Percentiles rank a stretch among this genome's conserved stretches.
Conservation (phyloP, 768 basidiomycete genomes). For the Sutorius australiensis region DNA sequence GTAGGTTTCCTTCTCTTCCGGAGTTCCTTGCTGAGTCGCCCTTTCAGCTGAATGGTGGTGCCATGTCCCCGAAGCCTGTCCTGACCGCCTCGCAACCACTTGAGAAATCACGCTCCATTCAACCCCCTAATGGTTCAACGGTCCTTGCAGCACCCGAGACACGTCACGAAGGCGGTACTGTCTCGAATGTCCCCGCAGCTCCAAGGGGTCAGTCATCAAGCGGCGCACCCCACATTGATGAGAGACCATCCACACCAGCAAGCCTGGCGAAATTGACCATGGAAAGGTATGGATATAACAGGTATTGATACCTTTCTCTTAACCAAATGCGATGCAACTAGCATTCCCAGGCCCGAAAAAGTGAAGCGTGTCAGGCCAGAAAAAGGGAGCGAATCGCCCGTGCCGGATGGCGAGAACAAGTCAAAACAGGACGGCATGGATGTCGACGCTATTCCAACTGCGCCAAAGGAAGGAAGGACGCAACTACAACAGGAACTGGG, state of each 20-base stretch:
- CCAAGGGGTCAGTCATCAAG: constrained; percentile 53
- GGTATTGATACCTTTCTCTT: neutral
- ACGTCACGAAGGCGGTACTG: constrained; percentile 32
- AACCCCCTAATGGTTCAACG: constrained; percentile 40
- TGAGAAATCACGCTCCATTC: constrained; percentile 29
- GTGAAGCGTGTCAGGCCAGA: constrained; percentile 55
- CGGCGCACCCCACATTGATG: constrained; percentile 25
- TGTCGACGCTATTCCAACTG: constrained; percentile 24
- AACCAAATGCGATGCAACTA: constrained; percentile 26
- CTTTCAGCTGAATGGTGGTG: constrained; percentile 25
- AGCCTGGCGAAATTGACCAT: constrained; percentile 55
- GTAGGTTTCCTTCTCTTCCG: constrained; percentile 17
- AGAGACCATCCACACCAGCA: constrained; percentile 30
- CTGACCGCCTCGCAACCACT: constrained; percentile 30
- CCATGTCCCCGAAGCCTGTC: constrained; percentile 27
- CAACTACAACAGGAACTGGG: constrained; percentile 18
- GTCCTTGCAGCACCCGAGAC: constrained; percentile 30
- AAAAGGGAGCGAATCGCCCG: constrained; percentile 35
- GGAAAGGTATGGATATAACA: constrained; percentile 49
- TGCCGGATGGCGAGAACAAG: constrained; percentile 29
- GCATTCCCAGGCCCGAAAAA: constrained; percentile 76
- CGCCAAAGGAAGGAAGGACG: constrained; percentile 26
- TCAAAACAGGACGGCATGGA: constrained; percentile 35
- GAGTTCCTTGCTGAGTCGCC: neutral
- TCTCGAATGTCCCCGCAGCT: constrained; percentile 36